A percentile compares a stretch with the other conserved stretches of the same genome.
Conservation (phyloP, 805 yeast species). For the Lipomyces sp. region DNA sequence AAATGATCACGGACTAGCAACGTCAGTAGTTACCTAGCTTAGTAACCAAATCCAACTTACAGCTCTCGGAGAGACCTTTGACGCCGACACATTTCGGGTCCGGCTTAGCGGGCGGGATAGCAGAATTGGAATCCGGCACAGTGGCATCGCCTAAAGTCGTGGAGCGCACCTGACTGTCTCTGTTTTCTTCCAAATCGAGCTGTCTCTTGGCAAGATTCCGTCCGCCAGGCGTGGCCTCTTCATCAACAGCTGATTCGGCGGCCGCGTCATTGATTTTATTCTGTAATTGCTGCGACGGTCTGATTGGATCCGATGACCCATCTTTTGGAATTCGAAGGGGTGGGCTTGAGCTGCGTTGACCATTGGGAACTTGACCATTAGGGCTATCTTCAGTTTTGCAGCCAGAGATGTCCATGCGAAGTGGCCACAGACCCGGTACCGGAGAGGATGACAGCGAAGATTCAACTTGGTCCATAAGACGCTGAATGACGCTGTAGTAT, state of each 20-base stretch:
- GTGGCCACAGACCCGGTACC: constrained; percentile 54
- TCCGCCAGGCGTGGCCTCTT: constrained; percentile 4
- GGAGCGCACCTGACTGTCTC: constrained; percentile 9
- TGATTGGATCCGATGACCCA: constrained; percentile 1
- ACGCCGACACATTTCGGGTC: constrained; percentile 21
- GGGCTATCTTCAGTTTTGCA: constrained; percentile 46
- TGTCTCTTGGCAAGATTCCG: constrained; percentile 4
- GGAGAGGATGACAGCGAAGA: constrained; percentile 45
- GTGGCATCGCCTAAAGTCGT: background rate
- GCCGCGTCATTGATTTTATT: constrained; percentile 13
- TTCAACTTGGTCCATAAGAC: constrained; percentile 50
- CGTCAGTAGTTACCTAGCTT: background rate
- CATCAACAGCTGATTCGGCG: background rate
- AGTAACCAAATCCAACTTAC: constrained; percentile 3
- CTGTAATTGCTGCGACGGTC: constrained; percentile 16
- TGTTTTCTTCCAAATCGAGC: constrained; percentile 6
- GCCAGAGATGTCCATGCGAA: constrained; percentile 56
- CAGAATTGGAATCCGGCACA: background rate
- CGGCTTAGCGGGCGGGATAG: background rate
- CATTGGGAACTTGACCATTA: background rate
- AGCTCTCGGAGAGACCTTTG: constrained; percentile 17
- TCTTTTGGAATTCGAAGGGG: background rate
- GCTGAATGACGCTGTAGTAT: constrained; percentile 56
- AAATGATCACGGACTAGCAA: background rate
- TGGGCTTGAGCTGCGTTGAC: background rate